Conservation (phyloP, 768 basidiomycete genomes). For the Rhizopogon salebrosus region DNA sequence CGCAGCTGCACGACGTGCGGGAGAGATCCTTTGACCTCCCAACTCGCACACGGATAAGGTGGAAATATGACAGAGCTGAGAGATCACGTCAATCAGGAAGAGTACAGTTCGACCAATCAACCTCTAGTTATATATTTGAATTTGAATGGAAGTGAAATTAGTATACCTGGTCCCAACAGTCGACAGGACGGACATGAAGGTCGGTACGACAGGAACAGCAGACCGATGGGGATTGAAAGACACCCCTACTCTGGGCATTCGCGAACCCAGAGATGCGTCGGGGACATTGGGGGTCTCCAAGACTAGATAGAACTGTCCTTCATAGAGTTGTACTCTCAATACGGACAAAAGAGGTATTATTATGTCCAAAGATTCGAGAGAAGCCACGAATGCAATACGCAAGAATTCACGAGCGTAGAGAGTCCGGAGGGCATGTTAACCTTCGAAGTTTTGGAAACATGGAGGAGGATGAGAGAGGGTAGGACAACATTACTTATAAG, state of each 20-base stretch:
- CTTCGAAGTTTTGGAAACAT: constrained; percentile 22
- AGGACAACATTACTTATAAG: constrained; percentile 13
- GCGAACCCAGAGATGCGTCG: background rate
- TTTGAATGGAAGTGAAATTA: constrained; percentile 17
- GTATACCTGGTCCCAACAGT: constrained; percentile 20
- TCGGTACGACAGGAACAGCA: background rate
- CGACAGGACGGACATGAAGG: constrained; percentile 11
- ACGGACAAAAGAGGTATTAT: background rate
- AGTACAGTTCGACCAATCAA: no score
- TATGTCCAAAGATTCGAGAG: constrained; percentile 14
- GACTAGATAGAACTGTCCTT: constrained; percentile 4
- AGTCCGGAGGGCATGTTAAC: no score
- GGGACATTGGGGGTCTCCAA: constrained; percentile 1
- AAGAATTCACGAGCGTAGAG: no score
- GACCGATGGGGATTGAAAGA: background rate
- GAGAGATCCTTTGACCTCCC: no score
- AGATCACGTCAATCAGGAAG: no score
- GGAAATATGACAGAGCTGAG: background rate
- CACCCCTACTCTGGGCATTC: background rate
- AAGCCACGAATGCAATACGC: constrained; percentile 20
- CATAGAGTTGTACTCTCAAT: constrained; percentile 2
- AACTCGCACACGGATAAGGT: no score
- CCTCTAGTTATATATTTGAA: no score
- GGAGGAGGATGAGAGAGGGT: constrained; percentile 10
- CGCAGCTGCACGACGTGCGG: background rate